Evolutionary conservation across 805 yeast species (phyloP), one percentile per base, ranked within the genome.

Genomic region (Dipodascus albidus): DNA sequence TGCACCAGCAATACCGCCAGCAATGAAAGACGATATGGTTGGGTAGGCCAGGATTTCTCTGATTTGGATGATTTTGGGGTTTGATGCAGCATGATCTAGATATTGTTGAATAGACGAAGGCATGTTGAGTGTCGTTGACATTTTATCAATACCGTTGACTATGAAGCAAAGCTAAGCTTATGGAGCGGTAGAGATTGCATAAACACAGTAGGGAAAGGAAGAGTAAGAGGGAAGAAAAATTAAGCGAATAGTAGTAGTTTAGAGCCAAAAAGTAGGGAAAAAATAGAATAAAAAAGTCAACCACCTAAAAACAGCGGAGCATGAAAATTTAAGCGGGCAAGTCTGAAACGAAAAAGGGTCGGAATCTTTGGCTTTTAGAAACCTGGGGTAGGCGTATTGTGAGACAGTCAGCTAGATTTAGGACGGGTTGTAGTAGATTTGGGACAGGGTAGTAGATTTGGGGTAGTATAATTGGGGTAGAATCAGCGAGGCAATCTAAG

Each of bases 1-100:
- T 23, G 96, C 98, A 54, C 98, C 99, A 0, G 98, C 99, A 0
- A 86, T 76, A 52, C 97, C 96, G 54, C 99, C 99, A 3, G 96
- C 98, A 23, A 90, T 73, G 63, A 91, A 88, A 1, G 97, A 87
- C 1, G 88, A 74, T 31, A 78, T 77, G 11, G 69, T 62, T n/a
- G 75, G 74, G 23, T 59, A 23, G 44, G 44, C 44, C 44, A 38
- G 44, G 20, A 38, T 6, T 38, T 38, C 44, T 14, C 44, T 14
- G 20, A 38, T 6, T 11, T 38, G 44, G 44, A 38, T 38, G 44
- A 38, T 17, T n/a, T 19, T 4, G 14, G 44, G 44, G 20, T 38
- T 38, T 4, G 44, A 11, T 14, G 44, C 44, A 14, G 44, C 44
- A 17, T 38, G 44, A 38, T 38, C 44, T 38, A 38, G 9, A 38